These are phyloP conservation scores for Calonectria montana DNA, from an alignment of 2,329 filamentous ascomycete species.

Conservation along the genomic window DNA sequence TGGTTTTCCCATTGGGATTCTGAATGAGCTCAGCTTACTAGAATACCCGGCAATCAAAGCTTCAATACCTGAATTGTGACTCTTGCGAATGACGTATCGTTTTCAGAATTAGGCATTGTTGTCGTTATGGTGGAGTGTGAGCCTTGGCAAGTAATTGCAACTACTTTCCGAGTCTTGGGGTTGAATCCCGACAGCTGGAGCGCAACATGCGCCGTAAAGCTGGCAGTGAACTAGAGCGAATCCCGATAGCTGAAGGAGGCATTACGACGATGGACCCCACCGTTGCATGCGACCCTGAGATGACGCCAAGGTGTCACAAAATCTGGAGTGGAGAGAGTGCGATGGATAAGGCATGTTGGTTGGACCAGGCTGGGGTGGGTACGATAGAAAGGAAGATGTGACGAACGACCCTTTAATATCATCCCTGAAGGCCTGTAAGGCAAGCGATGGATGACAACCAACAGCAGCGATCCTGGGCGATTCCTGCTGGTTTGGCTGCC, in stretches of 20 bases:
- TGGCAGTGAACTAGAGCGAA: neutral
- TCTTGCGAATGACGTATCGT: neutral
- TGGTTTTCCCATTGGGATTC: too few relatives aligned
- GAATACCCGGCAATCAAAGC: neutral
- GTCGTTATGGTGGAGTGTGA: neutral
- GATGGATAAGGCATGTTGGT: neutral
- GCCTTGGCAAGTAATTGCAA: neutral
- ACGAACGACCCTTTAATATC: neutral
- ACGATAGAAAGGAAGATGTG: neutral
- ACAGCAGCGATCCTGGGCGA: neutral
- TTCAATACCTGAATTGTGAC: neutral
- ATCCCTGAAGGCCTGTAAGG: neutral
- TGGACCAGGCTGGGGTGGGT: neutral
- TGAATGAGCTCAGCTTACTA: neutral
- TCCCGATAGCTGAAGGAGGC: neutral
- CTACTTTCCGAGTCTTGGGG: too few relatives aligned
- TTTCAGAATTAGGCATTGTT: neutral
- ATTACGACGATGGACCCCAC: neutral
- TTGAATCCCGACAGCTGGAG: too few relatives aligned
- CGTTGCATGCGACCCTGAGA: neutral
- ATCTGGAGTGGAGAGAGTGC: neutral
- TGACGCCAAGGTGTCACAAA: neutral
- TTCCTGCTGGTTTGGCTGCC: neutral
- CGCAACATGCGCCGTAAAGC: neutral
- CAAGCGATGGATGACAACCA: neutral